Conservation (phyloP, 805 yeast genomes). For the Clavispora phyllophila region DNA sequence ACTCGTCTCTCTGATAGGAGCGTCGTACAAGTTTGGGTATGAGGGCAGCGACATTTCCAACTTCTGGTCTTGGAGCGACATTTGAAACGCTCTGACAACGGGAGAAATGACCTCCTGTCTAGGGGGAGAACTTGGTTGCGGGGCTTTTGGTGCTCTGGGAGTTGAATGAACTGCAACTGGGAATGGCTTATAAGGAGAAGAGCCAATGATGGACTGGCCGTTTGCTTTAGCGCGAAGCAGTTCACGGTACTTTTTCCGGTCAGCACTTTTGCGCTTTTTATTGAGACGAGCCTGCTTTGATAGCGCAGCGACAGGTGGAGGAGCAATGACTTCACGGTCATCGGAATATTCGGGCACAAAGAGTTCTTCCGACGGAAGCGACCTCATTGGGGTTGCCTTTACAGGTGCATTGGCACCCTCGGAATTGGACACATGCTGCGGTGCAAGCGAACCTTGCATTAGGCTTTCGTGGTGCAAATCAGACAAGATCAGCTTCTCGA, state of each 20-base stretch:
- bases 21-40: background rate
- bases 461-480: conserved; percentile 1
- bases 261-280: conserved; percentile 1
- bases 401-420: too few relatives aligned
- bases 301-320: background rate
- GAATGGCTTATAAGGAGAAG: background rate
- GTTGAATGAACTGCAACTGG: background rate
- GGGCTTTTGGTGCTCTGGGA: background rate
- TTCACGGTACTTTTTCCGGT: background rate
- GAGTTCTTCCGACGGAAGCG: background rate
- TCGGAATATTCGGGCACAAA: background rate
- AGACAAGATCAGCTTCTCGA: background rate
- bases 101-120: background rate
- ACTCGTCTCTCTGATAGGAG: background rate
- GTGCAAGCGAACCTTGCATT: too few relatives aligned
- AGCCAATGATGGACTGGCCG: background rate
- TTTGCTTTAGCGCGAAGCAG: background rate
- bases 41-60: background rate
- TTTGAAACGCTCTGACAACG: background rate
- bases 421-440: too few relatives aligned
- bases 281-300: conserved; percentile 4
- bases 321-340: background rate
- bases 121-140: background rate
- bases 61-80: background rate
- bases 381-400: background rate